A percentile compares a stretch with the other conserved stretches of the same genome.
These are phyloP conservation scores for Boletus holoroseus DNA, from an alignment of 1,284 basidiomycete species.

Conservation along the genomic window DNA sequence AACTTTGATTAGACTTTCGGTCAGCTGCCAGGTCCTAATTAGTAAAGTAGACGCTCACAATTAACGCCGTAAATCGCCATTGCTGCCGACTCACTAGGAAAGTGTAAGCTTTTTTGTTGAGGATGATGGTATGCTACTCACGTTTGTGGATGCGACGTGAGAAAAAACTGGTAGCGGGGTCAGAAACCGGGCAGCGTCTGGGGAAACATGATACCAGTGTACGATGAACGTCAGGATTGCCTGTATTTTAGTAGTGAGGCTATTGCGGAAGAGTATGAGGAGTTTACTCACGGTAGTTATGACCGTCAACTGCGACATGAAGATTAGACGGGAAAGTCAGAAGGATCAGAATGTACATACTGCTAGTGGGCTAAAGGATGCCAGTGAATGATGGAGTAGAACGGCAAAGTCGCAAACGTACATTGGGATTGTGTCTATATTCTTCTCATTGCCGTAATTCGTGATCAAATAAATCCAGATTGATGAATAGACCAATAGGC, in stretches of 20 bases:
- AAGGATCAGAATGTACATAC: conserved; percentile 30
- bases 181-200: background rate
- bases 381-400: background rate
- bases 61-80: conserved; percentile 23
- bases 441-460: conserved; percentile 24
- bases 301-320: conserved; percentile 39
- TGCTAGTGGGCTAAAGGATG: conserved; percentile 36
- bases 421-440: conserved; percentile 27
- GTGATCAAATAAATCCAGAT: conserved; percentile 31
- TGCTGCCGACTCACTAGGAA: conserved; percentile 24
- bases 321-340: background rate
- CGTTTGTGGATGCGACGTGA: conserved; percentile 31
- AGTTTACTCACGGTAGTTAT: conserved; percentile 37
- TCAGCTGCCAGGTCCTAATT: background rate
- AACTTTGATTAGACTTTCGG: conserved; percentile 19
- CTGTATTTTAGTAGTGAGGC: conserved; percentile 23
- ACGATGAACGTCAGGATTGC: conserved; percentile 33
- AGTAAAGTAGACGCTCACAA: conserved; percentile 17
- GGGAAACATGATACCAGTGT: conserved; percentile 30
- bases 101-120: background rate
- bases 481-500: conserved; percentile 27
- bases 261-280: background rate
- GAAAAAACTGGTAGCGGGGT: conserved; percentile 24
- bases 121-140: conserved; percentile 8
- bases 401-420: conserved; percentile 9